Evolutionary conservation across 352 stramenopile species (phyloP), one percentile per base, ranked within the genome.

Genomic region (Globisporangium cederbergense): DNA sequence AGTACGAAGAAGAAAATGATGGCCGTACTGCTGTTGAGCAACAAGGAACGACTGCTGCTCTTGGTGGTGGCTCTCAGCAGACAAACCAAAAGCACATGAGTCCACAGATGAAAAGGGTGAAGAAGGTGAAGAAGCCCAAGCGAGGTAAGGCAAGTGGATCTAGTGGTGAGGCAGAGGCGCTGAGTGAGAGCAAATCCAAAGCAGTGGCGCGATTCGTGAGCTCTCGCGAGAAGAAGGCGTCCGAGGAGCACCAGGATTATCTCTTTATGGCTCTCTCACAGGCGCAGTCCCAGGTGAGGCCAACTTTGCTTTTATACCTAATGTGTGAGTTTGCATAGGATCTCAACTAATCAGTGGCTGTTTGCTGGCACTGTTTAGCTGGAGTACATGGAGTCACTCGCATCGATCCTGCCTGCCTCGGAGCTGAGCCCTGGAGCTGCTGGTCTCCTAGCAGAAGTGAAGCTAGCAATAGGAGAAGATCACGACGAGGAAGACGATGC

Each of bases 191-290:
- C 38, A 53, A 60, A 43, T 25, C 13, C 8, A 34, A 3, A 51
- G 54, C 54, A 1, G 16, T 20, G 58, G 49, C 54, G 22, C 70
- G 64, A 2, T 89, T 88, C 62, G 61, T 87, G 22, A 91, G 83
- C 47, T 76, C 71, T 0, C 64, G 76, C 3, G 83, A 90, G 40
- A 77, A 83, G 14, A 66, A 67, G 54, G 80, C 77, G 10, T 79
- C 79, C 0, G 79, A 85, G 49, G 72, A 69, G 38, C 79, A 91
- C 52, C 77, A 86, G 51, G 72, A 75, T 20, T 91, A 86, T 43
- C 66, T 91, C 16, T 79, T 90, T 20, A 77, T 76, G 3, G 79
- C 80, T 40, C 66, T 91, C 4, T 80, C 77, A 5, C 74, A 90
- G 54, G 83, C 79, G 2, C 74, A 90, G 64, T 68, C 74, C 18